Evolutionary conservation across 306 rosid species (phyloP).

Genomic region (Biancaea sappan): DNA sequence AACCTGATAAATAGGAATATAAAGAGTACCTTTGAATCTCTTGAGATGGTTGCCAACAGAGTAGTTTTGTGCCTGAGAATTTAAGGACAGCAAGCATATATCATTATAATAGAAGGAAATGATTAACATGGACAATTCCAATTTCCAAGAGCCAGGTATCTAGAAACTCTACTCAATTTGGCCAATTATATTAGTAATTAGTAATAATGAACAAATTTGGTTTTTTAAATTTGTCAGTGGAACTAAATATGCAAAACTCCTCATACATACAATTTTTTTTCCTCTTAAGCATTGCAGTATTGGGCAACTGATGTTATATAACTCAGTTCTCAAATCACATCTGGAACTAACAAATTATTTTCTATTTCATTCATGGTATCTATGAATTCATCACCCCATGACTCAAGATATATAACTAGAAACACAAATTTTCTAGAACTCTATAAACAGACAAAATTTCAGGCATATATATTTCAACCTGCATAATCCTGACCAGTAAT

Average conservation of each 20-base stretch:
- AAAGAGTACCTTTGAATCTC: constrained; percentile 72
- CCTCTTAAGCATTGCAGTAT: background rate
- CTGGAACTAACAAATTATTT: constrained; percentile 14
- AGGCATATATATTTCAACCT: constrained; percentile 14
- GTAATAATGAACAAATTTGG: background rate
- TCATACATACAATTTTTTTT: background rate
- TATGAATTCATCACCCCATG: constrained; percentile 7
- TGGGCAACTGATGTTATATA: background rate
- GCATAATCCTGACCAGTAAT: constrained; percentile 3
- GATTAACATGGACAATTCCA: background rate
- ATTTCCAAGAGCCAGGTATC: background rate
- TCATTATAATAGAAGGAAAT: constrained; percentile 30
- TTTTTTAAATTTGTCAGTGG: background rate
- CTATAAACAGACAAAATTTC: constrained; percentile 1
- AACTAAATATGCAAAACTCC: constrained; percentile 2
- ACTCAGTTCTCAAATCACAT: constrained; percentile 3
- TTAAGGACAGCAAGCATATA: constrained; percentile 31
- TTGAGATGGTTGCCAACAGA: constrained; percentile 76
- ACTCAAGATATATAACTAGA: background rate
- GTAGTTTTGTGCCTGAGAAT: constrained; percentile 73
- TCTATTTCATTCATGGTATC: background rate
- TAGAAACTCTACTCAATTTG: background rate
- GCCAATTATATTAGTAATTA: background rate
- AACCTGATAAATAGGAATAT: constrained; percentile 10
- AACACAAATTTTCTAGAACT: background rate